Conservation (phyloP, 2,329 filamentous ascomycete genomes). For the Aspergillus pseudoviridinutans region DNA sequence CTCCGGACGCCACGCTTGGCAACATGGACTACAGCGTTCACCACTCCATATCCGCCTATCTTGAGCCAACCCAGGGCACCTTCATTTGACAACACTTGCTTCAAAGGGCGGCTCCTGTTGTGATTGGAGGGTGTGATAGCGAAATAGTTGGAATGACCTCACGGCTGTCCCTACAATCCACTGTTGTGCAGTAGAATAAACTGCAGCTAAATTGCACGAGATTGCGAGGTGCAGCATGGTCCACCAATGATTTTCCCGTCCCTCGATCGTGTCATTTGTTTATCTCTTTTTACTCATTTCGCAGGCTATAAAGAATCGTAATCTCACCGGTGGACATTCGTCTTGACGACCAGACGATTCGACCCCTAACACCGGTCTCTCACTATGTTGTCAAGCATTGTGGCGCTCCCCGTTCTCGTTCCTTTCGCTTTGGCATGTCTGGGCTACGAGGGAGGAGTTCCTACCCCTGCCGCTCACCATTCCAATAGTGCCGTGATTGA, state of each 20-base stretch:
- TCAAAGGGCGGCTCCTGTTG: background rate
- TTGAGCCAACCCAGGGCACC: background rate
- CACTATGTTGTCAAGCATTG: constrained; percentile 8
- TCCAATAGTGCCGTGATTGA: constrained; percentile 28
- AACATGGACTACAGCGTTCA: background rate
- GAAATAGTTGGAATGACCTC: background rate
- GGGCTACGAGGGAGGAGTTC: constrained; percentile 16
- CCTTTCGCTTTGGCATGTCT: constrained; percentile 14
- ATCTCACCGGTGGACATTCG: background rate
- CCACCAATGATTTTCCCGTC: background rate
- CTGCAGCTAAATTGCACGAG: background rate
- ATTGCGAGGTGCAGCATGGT: background rate
- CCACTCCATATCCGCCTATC: background rate
- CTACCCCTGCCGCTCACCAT: constrained; percentile 6
- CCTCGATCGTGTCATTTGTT: background rate
- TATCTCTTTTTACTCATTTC: too few species aligned
- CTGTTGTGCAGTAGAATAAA: background rate
- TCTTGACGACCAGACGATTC: background rate
- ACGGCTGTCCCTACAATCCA: background rate
- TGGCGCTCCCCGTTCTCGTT: constrained; percentile 1
- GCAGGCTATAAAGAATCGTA: background rate
- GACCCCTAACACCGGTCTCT: background rate
- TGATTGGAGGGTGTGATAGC: background rate
- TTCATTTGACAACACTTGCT: background rate
- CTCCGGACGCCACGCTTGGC: background rate